Evolutionary conservation across 345 rosid species (phyloP).

Genomic region (Euphorbia peplus): DNA sequence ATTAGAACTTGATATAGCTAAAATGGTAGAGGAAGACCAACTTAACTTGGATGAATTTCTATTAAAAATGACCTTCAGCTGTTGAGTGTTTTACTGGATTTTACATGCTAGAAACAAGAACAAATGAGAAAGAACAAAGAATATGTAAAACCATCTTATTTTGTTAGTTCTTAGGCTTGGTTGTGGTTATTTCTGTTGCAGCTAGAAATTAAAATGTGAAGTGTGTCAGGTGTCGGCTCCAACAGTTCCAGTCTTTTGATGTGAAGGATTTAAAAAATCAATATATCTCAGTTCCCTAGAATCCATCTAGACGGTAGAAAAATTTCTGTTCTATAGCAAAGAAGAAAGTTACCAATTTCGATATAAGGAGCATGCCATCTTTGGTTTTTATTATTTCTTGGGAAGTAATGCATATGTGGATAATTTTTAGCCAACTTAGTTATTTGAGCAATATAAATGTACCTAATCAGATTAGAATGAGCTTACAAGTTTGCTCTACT

Average conservation of each 20-base stretch:
- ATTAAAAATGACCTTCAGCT: too few species aligned
- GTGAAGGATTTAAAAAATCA: background rate
- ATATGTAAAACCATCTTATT: too few species aligned
- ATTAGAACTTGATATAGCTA: too few species aligned
- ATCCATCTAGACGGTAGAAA: background rate
- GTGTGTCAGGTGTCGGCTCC: background rate
- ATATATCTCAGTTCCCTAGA: background rate
- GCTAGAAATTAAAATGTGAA: background rate
- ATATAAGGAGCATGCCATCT: background rate
- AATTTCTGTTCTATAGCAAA: background rate
- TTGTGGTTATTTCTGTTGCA: background rate
- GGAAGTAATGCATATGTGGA: background rate
- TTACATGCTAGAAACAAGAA: too few species aligned
- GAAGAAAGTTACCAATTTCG: background rate
- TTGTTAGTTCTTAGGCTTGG: too few species aligned
- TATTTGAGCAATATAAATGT: background rate
- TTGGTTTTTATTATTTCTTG: background rate
- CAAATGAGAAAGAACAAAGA: too few species aligned
- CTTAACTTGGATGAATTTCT: too few species aligned
- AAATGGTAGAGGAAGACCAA: too few species aligned
- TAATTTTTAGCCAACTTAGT: background rate
- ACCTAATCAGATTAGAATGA: background rate
- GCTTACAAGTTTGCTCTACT: background rate
- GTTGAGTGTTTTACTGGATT: too few species aligned
- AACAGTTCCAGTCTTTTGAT: background rate